Evolutionary conservation across 2,329 filamentous ascomycete species (phyloP).

Genomic region (Fonsecaea nubica): DNA sequence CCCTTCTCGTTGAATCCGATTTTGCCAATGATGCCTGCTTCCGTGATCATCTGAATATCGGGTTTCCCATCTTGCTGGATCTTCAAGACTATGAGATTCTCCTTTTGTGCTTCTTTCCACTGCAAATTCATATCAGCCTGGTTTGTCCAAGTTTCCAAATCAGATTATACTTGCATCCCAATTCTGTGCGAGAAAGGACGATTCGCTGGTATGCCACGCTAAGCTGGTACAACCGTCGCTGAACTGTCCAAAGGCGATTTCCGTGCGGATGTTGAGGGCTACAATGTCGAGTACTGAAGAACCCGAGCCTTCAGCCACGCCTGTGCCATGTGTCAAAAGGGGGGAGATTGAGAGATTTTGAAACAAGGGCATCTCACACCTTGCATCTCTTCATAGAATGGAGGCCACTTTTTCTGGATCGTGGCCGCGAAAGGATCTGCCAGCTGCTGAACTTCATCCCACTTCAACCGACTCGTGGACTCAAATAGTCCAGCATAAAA

Average conservation of each 20-base stretch:
- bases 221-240: slow-evolving; percentile 64
- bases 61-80: slow-evolving; percentile 54
- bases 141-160: too few relatives aligned
- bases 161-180: slow-evolving; percentile 52
- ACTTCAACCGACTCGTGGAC: neutral
- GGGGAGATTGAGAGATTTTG: too few relatives aligned
- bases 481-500: neutral
- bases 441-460: slow-evolving; percentile 21
- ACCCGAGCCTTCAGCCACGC: slow-evolving; percentile 60
- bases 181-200: slow-evolving; percentile 58
- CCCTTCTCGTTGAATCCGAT: slow-evolving; percentile 55
- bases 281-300: slow-evolving; percentile 58
- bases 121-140: too few relatives aligned
- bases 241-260: slow-evolving; percentile 58
- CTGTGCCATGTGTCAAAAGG: slow-evolving; percentile 39
- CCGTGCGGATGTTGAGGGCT: slow-evolving; percentile 64
- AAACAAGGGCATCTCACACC: too few relatives aligned
- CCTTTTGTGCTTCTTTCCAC: slow-evolving; percentile 56
- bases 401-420: slow-evolving; percentile 45
- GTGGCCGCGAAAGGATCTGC: slow-evolving; percentile 50
- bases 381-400: slow-evolving; percentile 41
- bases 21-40: slow-evolving; percentile 52
- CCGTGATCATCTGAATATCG: slow-evolving; percentile 60
- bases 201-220: slow-evolving; percentile 53
- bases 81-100: slow-evolving; percentile 57